Evolutionary conservation across 2,329 filamentous ascomycete genomes (phyloP).

Genomic region (Penicillium sp.): DNA sequence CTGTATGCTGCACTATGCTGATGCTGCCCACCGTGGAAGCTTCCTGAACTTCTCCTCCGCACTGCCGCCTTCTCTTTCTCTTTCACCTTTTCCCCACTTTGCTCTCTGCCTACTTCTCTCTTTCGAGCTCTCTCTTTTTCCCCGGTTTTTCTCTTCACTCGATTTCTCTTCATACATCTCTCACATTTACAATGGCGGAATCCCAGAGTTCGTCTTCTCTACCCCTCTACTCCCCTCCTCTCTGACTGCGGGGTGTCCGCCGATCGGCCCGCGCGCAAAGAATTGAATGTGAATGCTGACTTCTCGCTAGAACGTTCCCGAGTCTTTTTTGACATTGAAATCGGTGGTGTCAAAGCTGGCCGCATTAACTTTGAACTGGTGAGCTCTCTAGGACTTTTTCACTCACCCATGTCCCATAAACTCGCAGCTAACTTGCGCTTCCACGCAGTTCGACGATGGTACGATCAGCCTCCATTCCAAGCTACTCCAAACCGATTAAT

Average conservation of each 20-base stretch:
- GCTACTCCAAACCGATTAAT: too few species aligned
- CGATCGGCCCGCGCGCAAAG: constrained; percentile 18
- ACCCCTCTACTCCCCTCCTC: background rate
- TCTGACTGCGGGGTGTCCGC: constrained; percentile 31
- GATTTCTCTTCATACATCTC: too few species aligned
- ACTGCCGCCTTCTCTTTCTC: constrained; percentile 11
- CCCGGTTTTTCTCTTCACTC: too few species aligned
- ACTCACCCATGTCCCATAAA: constrained; percentile 4
- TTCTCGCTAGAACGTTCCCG: constrained; percentile 64
- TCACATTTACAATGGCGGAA: constrained; percentile 36
- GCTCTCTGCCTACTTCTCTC: constrained; percentile 1
- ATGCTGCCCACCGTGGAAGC: constrained; percentile 49
- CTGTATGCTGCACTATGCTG: too few species aligned
- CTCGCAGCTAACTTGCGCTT: constrained; percentile 22
- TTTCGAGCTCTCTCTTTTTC: background rate
- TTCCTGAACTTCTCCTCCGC: constrained; percentile 40
- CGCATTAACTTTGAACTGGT: constrained; percentile 86
- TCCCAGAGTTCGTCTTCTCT: constrained; percentile 35
- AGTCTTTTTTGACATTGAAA: constrained; percentile 91
- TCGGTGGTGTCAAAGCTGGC: constrained; percentile 73
- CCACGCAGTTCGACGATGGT: constrained; percentile 54
- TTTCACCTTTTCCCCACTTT: background rate
- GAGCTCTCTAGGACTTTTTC: too few species aligned
- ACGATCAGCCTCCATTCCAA: constrained; percentile 25
- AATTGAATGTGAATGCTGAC: constrained; percentile 19